Conservation (phyloP, 768 basidiomycete genomes). For the Agaricus sinodeliciosus region DNA sequence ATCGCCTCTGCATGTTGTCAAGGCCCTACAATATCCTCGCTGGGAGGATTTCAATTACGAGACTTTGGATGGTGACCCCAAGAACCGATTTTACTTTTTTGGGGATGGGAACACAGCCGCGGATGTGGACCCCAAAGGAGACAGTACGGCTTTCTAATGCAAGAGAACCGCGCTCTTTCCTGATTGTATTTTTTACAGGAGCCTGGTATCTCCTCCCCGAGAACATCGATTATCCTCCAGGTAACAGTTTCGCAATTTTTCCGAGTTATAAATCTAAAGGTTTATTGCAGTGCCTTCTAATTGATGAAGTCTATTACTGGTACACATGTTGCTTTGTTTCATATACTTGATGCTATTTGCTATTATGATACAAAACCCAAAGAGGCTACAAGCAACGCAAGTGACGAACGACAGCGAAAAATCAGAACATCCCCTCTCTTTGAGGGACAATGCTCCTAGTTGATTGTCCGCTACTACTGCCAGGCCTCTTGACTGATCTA, state of each 20-base stretch:
- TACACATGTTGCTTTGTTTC: too few species aligned
- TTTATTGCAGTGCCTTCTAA: background rate
- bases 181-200: slow-evolving; percentile 20
- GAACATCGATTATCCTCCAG: slow-evolving; percentile 39
- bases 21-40: slow-evolving; percentile 44
- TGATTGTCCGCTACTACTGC: slow-evolving; percentile 19
- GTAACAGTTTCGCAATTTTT: slow-evolving; percentile 17
- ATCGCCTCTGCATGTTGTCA: slow-evolving; percentile 44
- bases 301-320: background rate
- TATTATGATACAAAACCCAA: too few species aligned
- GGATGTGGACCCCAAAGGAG: slow-evolving; percentile 29
- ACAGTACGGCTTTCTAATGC: slow-evolving; percentile 21
- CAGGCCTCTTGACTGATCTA: slow-evolving; percentile 59
- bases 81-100: slow-evolving; percentile 51
- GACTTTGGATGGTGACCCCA: slow-evolving; percentile 27
- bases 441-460: slow-evolving; percentile 47
- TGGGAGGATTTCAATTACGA: slow-evolving; percentile 64
- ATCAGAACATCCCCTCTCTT: slow-evolving; percentile 57
- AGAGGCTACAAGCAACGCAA: too few species aligned
- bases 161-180: background rate
- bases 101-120: slow-evolving; percentile 54
- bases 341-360: too few species aligned
- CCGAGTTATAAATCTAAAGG: background rate
- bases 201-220: slow-evolving; percentile 38
- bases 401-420: background rate